Evolutionary conservation across 495 filamentous ascomycete genomes (phyloP), one percentile per base, ranked within the genome.

Genomic region (Cercophora samala): DNA sequence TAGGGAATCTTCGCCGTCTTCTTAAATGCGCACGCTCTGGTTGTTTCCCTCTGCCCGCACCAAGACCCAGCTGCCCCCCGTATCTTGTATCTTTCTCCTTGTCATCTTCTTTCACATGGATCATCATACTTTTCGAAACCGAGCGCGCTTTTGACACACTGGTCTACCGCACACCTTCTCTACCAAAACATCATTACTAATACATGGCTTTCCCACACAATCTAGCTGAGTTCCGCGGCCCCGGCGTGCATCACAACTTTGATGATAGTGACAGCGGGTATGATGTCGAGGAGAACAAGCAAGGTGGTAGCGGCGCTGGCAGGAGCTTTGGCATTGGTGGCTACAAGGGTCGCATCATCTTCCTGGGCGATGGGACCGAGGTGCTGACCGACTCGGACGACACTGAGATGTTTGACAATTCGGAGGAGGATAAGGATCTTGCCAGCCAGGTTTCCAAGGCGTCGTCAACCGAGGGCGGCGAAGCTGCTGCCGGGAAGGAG

Each of bases 221-320:
- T 69, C 46, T 58, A 99, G 95, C 95, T 80, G 93, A 98, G 82
- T 96, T 97, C 85, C 91, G 95, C 65, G 94, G 93, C 70, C 94
- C 94, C 60, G 91, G 91, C 62, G 87, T 90, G 53, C 93, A 93
- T 78, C 92, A 96, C 76, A 90, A 91, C 76, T 92, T 91, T 78
- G 94, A 97, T 74, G 93, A 97, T 76, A 93, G 89, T 77, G 89
- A 91, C 61, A 93, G 95, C 81, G 93, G 93, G 64, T 95, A 93
- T 83, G 95, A 97, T 73, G 80, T 91, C 78, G 91, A 76, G 21
- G 73, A 75, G 17, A 56, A 93, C 68, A 84, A 88, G 77, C 87
- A 91, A 72, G 86, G 60, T 46, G 60, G 24, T 15, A 79, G 65
- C 19, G 58, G 64, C 71, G 73, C 22, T 26, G 68, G 67, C 73